Conservation (phyloP, 768 basidiomycete species). For the Kwoniella shandongensis region DNA sequence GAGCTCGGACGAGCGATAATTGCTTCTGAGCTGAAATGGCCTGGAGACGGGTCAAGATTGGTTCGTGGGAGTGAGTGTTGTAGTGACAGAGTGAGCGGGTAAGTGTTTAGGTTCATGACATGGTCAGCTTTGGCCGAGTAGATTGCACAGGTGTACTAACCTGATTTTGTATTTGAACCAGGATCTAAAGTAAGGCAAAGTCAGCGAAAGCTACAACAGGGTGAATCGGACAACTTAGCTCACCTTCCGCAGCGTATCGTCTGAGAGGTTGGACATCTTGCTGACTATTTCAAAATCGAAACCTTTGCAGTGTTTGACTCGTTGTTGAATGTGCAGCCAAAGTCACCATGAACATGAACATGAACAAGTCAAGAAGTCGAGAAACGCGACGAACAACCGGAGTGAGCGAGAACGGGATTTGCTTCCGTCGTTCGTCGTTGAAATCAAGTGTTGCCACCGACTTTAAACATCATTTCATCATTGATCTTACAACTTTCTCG, state of each 20-base stretch:
- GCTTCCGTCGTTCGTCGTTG: no score
- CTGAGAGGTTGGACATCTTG: slow-evolving; percentile 65
- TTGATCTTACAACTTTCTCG: no score
- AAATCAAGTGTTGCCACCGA: no score
- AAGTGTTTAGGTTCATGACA: neutral
- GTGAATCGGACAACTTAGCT: slow-evolving; percentile 2
- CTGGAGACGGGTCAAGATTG: slow-evolving; percentile 14
- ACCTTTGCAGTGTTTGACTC: no score
- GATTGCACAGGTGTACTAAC: slow-evolving; percentile 31
- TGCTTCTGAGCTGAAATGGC: slow-evolving; percentile 80
- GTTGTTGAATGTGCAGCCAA: no score
- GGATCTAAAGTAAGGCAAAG: slow-evolving; percentile 61
- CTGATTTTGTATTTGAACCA: slow-evolving; percentile 88
- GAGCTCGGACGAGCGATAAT: slow-evolving; percentile 70
- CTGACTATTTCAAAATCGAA: no score
- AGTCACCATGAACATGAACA: no score
- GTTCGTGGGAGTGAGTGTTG: no score
- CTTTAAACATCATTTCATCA: no score
- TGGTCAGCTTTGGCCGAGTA: neutral
- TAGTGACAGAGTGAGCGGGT: neutral
- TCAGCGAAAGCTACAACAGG: neutral
- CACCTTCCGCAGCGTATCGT: slow-evolving; percentile 81
- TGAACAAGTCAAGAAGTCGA: neutral
- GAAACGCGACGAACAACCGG: no score
- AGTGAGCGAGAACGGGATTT: no score